These are phyloP conservation scores for Leptographium flavum DNA, from an alignment of 2,329 filamentous ascomycete genomes.

Conservation along the genomic window DNA sequence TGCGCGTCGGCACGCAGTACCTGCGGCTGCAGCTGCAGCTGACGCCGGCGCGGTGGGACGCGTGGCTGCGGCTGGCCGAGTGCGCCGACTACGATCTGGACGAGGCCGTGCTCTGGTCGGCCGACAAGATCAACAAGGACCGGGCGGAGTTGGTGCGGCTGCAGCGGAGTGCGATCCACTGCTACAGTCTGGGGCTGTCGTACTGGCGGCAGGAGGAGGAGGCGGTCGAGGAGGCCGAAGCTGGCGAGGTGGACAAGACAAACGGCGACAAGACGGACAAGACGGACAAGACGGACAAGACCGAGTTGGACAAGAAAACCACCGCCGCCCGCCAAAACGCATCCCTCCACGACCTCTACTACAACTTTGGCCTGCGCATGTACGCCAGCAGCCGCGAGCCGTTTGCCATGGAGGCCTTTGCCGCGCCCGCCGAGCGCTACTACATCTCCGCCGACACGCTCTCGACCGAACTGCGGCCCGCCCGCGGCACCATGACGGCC, in stretches of 20 bases:
- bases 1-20: conserved; percentile 69
- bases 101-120: conserved; percentile 75
- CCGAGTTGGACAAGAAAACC: not conserved
- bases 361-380: conserved; percentile 46
- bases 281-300: not conserved
- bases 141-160: conserved; percentile 58
- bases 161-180: conserved; percentile 72
- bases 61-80: conserved; percentile 79
- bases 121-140: conserved; percentile 81
- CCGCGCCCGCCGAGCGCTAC: conserved; percentile 39
- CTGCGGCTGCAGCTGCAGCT: conserved; percentile 73
- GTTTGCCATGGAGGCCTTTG: conserved; percentile 48
- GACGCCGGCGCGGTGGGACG: conserved; percentile 71
- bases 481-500: conserved; percentile 42
- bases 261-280: too few species aligned
- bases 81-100: conserved; percentile 81
- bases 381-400: conserved; percentile 48
- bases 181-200: conserved; percentile 49
- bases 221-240: conserved; percentile 20
- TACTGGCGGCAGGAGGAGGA: conserved; percentile 29
- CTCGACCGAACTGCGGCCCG: conserved; percentile 35
- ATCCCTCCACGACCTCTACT: conserved; percentile 42
- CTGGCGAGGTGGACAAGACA: too few species aligned
- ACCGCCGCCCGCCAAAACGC: conserved; percentile 32
- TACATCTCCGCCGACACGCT: conserved; percentile 36